Evolutionary conservation across 495 filamentous ascomycete species (phyloP).

Genomic region (Lindgomyces ingoldianus): DNA sequence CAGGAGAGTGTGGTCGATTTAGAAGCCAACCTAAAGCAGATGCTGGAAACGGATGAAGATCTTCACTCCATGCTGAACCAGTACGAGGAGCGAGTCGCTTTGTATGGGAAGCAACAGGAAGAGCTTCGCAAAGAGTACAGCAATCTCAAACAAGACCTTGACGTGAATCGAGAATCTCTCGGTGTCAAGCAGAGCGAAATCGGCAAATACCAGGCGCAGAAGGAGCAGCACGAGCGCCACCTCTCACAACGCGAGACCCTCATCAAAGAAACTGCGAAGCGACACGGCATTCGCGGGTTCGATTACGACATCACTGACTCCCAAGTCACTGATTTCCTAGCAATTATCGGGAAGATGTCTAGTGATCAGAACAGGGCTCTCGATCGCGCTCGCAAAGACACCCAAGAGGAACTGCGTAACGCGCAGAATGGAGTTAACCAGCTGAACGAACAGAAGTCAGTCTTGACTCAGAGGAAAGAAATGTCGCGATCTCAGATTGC

Average conservation of each 20-base stretch:
- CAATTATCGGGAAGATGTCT: conserved; percentile 68
- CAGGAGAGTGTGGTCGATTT: conserved; percentile 69
- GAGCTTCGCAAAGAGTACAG: conserved; percentile 61
- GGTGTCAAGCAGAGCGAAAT: conserved; percentile 76
- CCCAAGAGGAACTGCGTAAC: conserved; percentile 66
- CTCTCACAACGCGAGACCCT: conserved; percentile 66
- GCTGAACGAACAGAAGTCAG: conserved; percentile 67
- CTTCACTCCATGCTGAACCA: conserved; percentile 70
- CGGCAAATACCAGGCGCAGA: conserved; percentile 82
- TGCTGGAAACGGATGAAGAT: conserved; percentile 76
- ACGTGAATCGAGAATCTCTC: conserved; percentile 57
- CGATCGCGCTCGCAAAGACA: conserved; percentile 70
- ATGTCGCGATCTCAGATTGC: conserved; percentile 67
- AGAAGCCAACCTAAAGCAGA: conserved; percentile 67
- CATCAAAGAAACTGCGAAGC: conserved; percentile 73
- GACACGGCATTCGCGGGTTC: conserved; percentile 82
- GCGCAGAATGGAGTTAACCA: conserved; percentile 67
- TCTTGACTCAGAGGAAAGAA: conserved; percentile 68
- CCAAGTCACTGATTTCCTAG: conserved; percentile 74
- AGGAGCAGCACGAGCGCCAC: conserved; percentile 80
- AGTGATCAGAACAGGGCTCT: conserved; percentile 76
- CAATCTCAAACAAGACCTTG: conserved; percentile 64
- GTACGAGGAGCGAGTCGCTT: conserved; percentile 71
- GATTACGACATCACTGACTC: conserved; percentile 74
- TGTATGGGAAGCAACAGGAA: conserved; percentile 64